A percentile compares a stretch with the other conserved stretches of the same genome.
Evolutionary conservation across 495 filamentous ascomycete species (phyloP).

Genomic region (Penicillium psychrofluorescens): DNA sequence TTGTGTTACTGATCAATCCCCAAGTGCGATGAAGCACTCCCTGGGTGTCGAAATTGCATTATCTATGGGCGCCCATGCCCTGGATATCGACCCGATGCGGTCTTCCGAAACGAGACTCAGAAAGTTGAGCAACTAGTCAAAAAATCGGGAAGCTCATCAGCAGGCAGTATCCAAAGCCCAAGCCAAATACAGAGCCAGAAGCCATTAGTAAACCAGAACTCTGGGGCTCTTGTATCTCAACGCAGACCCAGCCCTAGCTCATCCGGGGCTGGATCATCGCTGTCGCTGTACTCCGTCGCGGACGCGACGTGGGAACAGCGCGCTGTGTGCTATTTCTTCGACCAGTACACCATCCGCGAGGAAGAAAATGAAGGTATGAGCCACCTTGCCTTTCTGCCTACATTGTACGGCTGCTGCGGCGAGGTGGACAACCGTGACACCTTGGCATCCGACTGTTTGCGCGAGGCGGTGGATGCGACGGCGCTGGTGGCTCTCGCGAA

Average conservation of each 20-base stretch:
- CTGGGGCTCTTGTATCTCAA: too few relatives aligned
- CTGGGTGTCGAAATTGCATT: conserved; percentile 33
- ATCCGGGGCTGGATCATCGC: neutral
- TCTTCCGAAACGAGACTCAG: conserved; percentile 34
- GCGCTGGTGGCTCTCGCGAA: conserved; percentile 30
- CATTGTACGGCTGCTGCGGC: conserved; percentile 24
- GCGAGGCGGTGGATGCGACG: conserved; percentile 34
- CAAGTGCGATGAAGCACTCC: conserved; percentile 39
- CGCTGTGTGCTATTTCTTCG: conserved; percentile 38
- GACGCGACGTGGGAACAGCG: conserved; percentile 35
- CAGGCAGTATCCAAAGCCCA: conserved; percentile 1
- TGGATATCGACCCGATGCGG: conserved; percentile 31
- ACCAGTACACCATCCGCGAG: conserved; percentile 28
- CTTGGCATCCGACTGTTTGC: conserved; percentile 22
- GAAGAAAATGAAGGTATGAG: conserved; percentile 15
- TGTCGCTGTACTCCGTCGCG: conserved; percentile 14
- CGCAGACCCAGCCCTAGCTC: too few relatives aligned
- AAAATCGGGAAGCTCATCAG: conserved; percentile 5
- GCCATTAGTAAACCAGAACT: neutral
- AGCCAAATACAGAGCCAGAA: neutral
- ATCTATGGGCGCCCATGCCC: conserved; percentile 37
- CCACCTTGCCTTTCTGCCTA: conserved; percentile 31
- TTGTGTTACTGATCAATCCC: neutral
- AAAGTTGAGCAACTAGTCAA: conserved; percentile 24
- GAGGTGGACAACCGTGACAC: conserved; percentile 9